Percentiles rank a stretch among this genome's conserved stretches.
Conservation (phyloP, 202 grass and related monocot species). For the Panicum hallii region DNA sequence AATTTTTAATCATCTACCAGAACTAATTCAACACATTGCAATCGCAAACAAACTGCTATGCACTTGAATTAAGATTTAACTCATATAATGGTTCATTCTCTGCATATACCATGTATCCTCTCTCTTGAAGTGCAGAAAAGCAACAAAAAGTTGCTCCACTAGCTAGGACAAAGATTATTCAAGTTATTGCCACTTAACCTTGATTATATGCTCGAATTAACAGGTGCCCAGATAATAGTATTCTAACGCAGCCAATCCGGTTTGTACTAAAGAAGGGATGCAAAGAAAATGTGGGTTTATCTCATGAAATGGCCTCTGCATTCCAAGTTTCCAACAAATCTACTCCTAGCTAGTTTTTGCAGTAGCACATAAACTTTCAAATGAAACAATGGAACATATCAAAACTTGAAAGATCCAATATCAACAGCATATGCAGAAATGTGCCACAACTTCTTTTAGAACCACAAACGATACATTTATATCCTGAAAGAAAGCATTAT, state of each 20-base stretch:
- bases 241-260: background rate
- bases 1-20: background rate
- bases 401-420: constrained; percentile 9
- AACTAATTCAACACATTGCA: background rate
- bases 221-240: constrained; percentile 3
- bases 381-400: background rate
- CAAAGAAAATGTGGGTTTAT: constrained; percentile 9
- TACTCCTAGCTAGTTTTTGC: background rate
- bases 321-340: background rate
- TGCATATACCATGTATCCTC: background rate
- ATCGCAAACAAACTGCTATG: background rate
- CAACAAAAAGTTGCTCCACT: background rate
- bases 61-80: background rate
- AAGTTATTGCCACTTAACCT: background rate
- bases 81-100: background rate
- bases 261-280: background rate
- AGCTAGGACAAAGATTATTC: background rate
- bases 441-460: background rate
- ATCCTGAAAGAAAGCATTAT: background rate
- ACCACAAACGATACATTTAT: background rate
- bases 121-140: background rate
- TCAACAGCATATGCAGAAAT: background rate
- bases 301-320: constrained; percentile 16
- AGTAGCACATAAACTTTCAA: constrained; percentile 11
- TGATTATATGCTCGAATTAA: constrained; percentile 25